These are phyloP conservation scores for Cyclotella distinguenda DNA, from an alignment of 108 stramenopile genomes.

Conservation along the genomic window DNA sequence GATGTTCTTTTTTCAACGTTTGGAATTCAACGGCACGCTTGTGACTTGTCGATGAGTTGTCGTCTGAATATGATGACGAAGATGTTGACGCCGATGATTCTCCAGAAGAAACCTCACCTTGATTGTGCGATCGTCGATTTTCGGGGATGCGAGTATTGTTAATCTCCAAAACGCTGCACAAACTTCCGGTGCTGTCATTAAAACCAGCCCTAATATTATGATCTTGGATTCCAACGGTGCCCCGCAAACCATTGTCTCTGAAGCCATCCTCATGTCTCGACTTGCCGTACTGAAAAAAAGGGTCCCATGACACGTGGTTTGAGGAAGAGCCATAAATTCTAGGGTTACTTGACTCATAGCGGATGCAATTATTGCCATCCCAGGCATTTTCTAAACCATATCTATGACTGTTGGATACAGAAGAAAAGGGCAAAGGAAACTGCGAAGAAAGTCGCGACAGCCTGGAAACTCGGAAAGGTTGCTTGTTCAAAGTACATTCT, in stretches of 20 bases:
- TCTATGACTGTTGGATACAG: neutral
- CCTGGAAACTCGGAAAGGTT: too few relatives aligned
- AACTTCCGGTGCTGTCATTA: neutral
- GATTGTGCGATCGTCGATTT: neutral
- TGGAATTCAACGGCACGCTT: conserved; percentile 13
- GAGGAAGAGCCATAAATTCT: neutral
- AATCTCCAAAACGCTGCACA: neutral
- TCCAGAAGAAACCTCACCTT: conserved; percentile 7
- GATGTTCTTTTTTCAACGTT: conserved; percentile 12
- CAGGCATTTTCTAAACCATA: conserved; percentile 4
- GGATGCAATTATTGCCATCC: conserved; percentile 8
- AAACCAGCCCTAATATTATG: neutral
- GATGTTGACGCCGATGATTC: conserved; percentile 19
- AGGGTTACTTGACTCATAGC: conserved; percentile 11
- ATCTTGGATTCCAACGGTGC: too few relatives aligned
- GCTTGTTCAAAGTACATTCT: too few relatives aligned
- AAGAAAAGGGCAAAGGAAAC: neutral
- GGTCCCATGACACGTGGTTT: conserved; percentile 2
- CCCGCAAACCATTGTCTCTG: too few relatives aligned
- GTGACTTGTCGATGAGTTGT: conserved; percentile 4
- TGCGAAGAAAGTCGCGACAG: too few relatives aligned
- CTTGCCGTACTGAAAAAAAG: conserved; percentile 2
- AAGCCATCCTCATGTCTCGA: too few relatives aligned
- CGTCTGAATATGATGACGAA: conserved; percentile 20
- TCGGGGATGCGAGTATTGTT: conserved; percentile 8